Percentiles rank a stretch among this genome's conserved stretches.
Conservation (phyloP, 2,329 filamentous ascomycete species). For the Microdochium paspali region DNA sequence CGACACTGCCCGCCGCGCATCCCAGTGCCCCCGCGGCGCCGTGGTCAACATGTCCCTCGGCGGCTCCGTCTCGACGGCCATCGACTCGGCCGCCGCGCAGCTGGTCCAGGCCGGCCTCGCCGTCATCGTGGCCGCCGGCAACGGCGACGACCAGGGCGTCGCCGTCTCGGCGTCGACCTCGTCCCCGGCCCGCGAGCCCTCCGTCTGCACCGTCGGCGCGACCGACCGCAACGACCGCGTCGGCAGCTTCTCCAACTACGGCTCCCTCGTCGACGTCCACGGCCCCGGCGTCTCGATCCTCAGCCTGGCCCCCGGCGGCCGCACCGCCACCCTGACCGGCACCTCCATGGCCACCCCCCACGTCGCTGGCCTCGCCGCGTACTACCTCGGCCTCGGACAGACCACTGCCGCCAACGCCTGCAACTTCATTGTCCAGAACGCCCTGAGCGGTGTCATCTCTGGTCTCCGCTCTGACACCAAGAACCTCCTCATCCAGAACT, state of each 20-base stretch:
- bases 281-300: constrained; percentile 7
- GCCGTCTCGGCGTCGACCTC: constrained; percentile 8
- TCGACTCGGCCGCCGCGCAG: constrained; percentile 7
- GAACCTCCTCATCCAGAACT: neutral
- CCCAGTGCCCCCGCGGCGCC: constrained; percentile 10
- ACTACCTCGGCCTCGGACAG: neutral
- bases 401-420: neutral
- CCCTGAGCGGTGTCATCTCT: neutral
- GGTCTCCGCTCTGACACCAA: neutral
- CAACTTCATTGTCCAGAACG: neutral
- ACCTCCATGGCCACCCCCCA: constrained; percentile 1
- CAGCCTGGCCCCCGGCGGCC: neutral
- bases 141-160: constrained; percentile 1
- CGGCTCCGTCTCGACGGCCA: constrained; percentile 2
- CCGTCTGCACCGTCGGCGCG: constrained; percentile 11
- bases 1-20: constrained; percentile 4
- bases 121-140: constrained; percentile 11
- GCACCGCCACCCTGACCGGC: neutral
- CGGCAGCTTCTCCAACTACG: constrained; percentile 10
- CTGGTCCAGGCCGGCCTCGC: constrained; percentile 8
- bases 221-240: constrained; percentile 4
- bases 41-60: constrained; percentile 18
- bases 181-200: constrained; percentile 9
- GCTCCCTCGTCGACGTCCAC: constrained; percentile 7
- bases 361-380: neutral